These are phyloP conservation scores for Trypethelium eluteriae DNA, from an alignment of 495 filamentous ascomycete species.

Conservation along the genomic window DNA sequence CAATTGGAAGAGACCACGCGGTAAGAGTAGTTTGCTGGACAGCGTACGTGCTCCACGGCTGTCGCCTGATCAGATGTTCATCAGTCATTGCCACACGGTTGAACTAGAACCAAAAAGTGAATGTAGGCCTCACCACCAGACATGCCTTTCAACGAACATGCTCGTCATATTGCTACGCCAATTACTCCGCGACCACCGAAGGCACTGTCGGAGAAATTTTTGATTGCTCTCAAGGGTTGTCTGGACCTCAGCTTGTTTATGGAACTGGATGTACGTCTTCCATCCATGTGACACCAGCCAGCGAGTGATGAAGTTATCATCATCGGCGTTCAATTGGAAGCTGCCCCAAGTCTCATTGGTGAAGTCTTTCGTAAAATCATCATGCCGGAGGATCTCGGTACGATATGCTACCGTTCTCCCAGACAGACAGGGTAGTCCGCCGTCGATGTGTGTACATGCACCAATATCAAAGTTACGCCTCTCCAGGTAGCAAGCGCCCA, in stretches of 20 bases:
- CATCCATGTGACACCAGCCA: constrained; percentile 50
- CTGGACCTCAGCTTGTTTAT: constrained; percentile 48
- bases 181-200: constrained; percentile 56
- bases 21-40: constrained; percentile 53
- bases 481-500: constrained; percentile 76
- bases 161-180: constrained; percentile 56
- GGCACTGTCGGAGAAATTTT: constrained; percentile 53
- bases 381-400: constrained; percentile 68
- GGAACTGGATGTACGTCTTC: constrained; percentile 57
- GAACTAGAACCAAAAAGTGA: constrained; percentile 14
- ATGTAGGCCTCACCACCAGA: constrained; percentile 42
- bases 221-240: constrained; percentile 51
- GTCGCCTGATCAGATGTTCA: constrained; percentile 29
- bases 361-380: constrained; percentile 59
- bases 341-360: constrained; percentile 48
- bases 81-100: not conserved
- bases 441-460: constrained; percentile 76
- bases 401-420: constrained; percentile 79
- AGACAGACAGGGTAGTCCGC: constrained; percentile 80
- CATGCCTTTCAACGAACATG: constrained; percentile 46
- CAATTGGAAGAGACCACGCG: constrained; percentile 51
- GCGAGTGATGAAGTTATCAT: constrained; percentile 64
- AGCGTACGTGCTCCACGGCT: constrained; percentile 57
- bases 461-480: constrained; percentile 84
- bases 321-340: constrained; percentile 54